A percentile compares a stretch with the other conserved stretches of the same genome.
Conservation (phyloP, 768 basidiomycete genomes). For the Rhodotorula babjevae region DNA sequence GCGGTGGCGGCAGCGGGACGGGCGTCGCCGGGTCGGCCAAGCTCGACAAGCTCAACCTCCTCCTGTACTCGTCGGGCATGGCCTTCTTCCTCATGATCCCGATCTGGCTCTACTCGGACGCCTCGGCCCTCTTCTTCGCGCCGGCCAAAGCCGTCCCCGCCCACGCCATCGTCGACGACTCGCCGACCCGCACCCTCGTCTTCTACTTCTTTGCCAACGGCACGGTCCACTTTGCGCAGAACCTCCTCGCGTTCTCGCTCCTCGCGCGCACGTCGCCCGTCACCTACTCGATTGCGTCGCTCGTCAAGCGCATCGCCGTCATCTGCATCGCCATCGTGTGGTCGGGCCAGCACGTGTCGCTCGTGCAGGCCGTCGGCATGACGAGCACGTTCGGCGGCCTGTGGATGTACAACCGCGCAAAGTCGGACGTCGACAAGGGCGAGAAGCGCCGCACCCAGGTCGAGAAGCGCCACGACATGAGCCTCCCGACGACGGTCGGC, state of each 20-base stretch:
- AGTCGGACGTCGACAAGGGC: constrained; percentile 83
- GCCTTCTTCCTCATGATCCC: constrained; percentile 96
- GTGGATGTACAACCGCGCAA: constrained; percentile 94
- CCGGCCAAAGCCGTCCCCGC: not conserved
- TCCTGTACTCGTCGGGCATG: constrained; percentile 88
- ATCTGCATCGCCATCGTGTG: constrained; percentile 96
- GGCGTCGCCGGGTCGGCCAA: constrained; percentile 51
- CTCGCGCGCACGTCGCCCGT: constrained; percentile 94
- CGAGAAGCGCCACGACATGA: constrained; percentile 39
- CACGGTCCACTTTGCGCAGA: constrained; percentile 91
- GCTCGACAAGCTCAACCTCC: constrained; percentile 92
- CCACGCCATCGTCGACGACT: constrained; percentile 39
- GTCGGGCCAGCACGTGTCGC: constrained; percentile 84
- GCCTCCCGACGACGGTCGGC: constrained; percentile 35
- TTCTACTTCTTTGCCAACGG: constrained; percentile 91
- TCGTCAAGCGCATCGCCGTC: constrained; percentile 95
- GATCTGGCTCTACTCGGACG: constrained; percentile 85
- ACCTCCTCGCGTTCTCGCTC: constrained; percentile 94
- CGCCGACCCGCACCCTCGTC: constrained; percentile 58
- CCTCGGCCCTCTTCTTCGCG: constrained; percentile 58
- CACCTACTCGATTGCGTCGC: constrained; percentile 95
- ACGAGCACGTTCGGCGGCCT: constrained; percentile 79
- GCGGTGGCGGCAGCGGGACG: not conserved
- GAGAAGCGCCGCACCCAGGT: constrained; percentile 52
- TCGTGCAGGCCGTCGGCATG: constrained; percentile 84